Conservation (phyloP, 140 eudicot species). For the Anethum foeniculum region DNA sequence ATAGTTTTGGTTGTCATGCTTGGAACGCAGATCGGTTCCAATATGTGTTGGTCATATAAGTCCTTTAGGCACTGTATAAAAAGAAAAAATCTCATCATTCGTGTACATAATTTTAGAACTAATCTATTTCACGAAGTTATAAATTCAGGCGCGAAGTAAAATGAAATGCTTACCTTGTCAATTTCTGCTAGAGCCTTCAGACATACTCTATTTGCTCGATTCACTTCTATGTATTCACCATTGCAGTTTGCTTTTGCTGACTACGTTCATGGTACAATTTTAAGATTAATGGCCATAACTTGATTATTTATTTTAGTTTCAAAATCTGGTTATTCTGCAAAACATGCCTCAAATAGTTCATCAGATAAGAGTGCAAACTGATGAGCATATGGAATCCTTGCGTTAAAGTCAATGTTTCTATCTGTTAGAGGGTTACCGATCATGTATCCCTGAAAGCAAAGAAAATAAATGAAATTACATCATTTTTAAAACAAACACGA, state of each 20-base stretch:
- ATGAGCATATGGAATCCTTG: constrained; percentile 32
- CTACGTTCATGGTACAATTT: not conserved
- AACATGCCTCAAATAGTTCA: constrained; percentile 33
- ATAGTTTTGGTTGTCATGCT: not conserved
- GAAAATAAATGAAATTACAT: not conserved
- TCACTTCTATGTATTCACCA: constrained; percentile 25
- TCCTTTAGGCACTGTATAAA: constrained; percentile 19
- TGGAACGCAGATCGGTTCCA: constrained; percentile 14
- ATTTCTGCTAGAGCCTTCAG: constrained; percentile 16
- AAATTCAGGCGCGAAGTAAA: too few species aligned
- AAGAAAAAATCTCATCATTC: too few species aligned
- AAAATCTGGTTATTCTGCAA: not conserved
- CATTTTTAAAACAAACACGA: not conserved
- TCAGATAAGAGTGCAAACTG: constrained; percentile 53
- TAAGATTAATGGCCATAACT: not conserved
- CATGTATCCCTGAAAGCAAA: constrained; percentile 7
- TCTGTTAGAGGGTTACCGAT: constrained; percentile 44
- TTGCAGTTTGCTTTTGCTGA: constrained; percentile 21
- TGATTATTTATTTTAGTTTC: not conserved
- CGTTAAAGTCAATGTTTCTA: constrained; percentile 24
- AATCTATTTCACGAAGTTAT: too few species aligned
- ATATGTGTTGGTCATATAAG: constrained; percentile 1
- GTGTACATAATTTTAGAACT: too few species aligned
- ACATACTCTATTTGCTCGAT: constrained; percentile 14
- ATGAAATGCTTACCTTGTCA: constrained; percentile 19